These are phyloP conservation scores for Sporothrix inflata DNA, from an alignment of 2,329 filamentous ascomycete species.

Conservation along the genomic window DNA sequence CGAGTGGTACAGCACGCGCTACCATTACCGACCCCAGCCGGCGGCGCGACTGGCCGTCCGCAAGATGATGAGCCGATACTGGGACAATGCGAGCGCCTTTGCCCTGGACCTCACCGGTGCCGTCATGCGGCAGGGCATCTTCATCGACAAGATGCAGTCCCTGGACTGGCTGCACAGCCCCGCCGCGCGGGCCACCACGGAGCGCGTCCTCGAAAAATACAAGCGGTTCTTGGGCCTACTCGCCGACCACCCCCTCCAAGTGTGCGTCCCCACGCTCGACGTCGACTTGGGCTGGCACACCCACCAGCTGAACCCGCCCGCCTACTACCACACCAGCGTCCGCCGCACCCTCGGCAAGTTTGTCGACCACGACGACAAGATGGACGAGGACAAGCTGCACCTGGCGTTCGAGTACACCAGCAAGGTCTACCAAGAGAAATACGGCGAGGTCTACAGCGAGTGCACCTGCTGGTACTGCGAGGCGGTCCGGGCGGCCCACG, in stretches of 20 bases:
- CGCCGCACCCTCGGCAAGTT: constrained; percentile 50
- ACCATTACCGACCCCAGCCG: not conserved
- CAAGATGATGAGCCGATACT: constrained; percentile 72
- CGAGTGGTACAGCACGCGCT: not conserved
- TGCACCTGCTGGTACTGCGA: constrained; percentile 89
- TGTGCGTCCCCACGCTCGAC: constrained; percentile 72
- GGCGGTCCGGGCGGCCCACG: constrained; percentile 61
- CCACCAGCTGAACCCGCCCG: constrained; percentile 68
- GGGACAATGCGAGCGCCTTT: constrained; percentile 68
- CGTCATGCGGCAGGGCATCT: constrained; percentile 67
- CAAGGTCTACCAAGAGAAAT: constrained; percentile 68
- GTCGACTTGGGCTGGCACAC: constrained; percentile 81
- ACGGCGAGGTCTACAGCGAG: constrained; percentile 69
- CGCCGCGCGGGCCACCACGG: constrained; percentile 64
- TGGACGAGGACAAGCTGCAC: constrained; percentile 68
- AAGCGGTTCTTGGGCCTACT: constrained; percentile 66
- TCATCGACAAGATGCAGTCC: constrained; percentile 71
- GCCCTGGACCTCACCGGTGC: constrained; percentile 67
- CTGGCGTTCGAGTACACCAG: constrained; percentile 73
- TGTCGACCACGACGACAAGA: constrained; percentile 83
- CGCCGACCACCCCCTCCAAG: constrained; percentile 46
- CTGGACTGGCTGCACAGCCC: constrained; percentile 81
- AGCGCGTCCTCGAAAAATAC: constrained; percentile 67
- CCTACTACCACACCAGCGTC: constrained; percentile 56
- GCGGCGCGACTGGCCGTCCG: constrained; percentile 53